These are phyloP conservation scores for Candida mattraensis DNA, from an alignment of 805 yeast species.

Conservation along the genomic window DNA sequence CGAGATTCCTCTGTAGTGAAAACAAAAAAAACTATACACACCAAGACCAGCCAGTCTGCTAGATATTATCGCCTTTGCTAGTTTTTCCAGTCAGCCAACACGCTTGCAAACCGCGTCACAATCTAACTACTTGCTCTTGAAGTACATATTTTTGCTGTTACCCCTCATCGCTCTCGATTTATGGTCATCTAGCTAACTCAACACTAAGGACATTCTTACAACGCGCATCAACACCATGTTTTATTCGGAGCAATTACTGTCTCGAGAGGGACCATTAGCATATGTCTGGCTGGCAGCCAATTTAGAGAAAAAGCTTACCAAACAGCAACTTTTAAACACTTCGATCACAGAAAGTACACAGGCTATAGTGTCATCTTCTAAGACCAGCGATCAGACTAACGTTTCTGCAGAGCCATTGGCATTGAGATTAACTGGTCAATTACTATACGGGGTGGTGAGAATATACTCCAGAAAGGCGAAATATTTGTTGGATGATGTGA, in stretches of 20 bases:
- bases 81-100: too few species aligned
- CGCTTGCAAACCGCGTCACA: too few species aligned
- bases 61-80: too few species aligned
- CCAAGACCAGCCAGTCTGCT: too few species aligned
- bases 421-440: slow-evolving; percentile 78
- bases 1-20: too few species aligned
- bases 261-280: slow-evolving; percentile 81
- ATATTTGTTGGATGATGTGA: slow-evolving; percentile 78
- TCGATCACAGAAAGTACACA: slow-evolving; percentile 65
- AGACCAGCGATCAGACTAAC: slow-evolving; percentile 17
- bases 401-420: slow-evolving; percentile 59
- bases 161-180: too few species aligned
- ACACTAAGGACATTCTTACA: too few species aligned
- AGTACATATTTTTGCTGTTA: too few species aligned
- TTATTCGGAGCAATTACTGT: slow-evolving; percentile 50
- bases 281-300: slow-evolving; percentile 93
- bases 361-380: slow-evolving; percentile 52
- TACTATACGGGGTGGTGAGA: slow-evolving; percentile 81
- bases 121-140: too few species aligned
- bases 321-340: slow-evolving; percentile 70
- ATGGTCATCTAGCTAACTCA: too few species aligned
- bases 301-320: slow-evolving; percentile 73
- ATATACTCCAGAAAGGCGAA: slow-evolving; percentile 86
- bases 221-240: too few species aligned
- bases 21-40: too few species aligned